Percentiles rank a stretch among this genome's conserved stretches.
Conservation (phyloP, 306 rosid genomes). For the Argentina anserina region DNA sequence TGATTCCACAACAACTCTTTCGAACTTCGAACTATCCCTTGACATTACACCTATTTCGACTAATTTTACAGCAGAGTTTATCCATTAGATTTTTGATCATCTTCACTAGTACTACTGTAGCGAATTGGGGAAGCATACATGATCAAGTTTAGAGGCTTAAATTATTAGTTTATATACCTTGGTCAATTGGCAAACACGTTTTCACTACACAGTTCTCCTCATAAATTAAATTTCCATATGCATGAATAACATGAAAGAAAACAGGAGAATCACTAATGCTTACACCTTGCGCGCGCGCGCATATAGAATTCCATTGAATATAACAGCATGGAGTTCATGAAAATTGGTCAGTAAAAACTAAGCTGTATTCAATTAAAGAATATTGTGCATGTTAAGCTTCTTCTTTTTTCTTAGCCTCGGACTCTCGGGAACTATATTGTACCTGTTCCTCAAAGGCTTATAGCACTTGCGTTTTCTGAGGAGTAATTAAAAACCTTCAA, state of each 20-base stretch:
- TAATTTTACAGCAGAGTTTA: not conserved
- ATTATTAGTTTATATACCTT: no score
- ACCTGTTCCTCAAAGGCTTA: not conserved
- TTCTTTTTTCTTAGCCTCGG: no score
- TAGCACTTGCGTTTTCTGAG: not conserved
- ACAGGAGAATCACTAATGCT: not conserved
- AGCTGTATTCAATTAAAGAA: not conserved
- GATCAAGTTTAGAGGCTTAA: no score
- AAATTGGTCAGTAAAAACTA: not conserved
- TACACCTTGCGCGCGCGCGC: no score
- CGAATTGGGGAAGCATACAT: not conserved
- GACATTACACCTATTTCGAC: not conserved
- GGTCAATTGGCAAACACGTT: slow-evolving; percentile 2
- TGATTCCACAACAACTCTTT: not conserved
- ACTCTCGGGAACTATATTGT: no score
- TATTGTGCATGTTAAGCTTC: no score
- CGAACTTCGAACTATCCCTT: not conserved
- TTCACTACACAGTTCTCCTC: not conserved
- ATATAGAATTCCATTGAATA: not conserved
- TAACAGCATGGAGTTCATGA: not conserved
- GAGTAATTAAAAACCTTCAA: not conserved
- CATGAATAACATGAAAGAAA: not conserved
- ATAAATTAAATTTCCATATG: not conserved
- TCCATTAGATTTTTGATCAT: not conserved
- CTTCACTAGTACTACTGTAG: no score